These are phyloP conservation scores for Exophiala sideris DNA, from an alignment of 2,329 filamentous ascomycete genomes.

Conservation along the genomic window DNA sequence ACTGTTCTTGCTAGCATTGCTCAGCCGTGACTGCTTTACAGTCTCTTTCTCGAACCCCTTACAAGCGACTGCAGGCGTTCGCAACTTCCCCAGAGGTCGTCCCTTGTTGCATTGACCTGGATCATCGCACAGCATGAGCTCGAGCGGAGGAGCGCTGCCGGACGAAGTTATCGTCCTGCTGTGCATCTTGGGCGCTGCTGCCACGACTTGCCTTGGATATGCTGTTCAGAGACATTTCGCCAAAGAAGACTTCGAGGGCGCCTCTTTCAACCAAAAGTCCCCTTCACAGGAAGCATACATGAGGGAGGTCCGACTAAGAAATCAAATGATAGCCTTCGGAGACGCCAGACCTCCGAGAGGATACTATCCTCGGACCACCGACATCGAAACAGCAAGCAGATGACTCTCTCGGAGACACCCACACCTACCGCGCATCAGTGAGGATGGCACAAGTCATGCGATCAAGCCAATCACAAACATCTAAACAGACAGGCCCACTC, in stretches of 20 bases:
- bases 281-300: conserved; percentile 16
- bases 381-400: background rate
- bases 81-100: too few species aligned
- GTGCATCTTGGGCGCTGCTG: conserved; percentile 17
- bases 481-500: too few species aligned
- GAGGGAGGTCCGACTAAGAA: conserved; percentile 18
- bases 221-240: conserved; percentile 13
- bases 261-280: conserved; percentile 10
- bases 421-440: too few species aligned
- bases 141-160: conserved; percentile 5
- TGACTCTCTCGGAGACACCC: background rate
- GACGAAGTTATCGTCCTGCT: conserved; percentile 15
- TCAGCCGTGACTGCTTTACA: too few species aligned
- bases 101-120: background rate
- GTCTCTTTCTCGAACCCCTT: too few species aligned
- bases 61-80: too few species aligned
- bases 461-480: too few species aligned
- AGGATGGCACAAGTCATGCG: too few species aligned
- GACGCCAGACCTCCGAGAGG: conserved; percentile 7
- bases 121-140: background rate
- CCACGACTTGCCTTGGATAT: conserved; percentile 8
- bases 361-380: background rate
- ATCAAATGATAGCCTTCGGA: conserved; percentile 8
- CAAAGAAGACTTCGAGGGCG: background rate
- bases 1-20: too few species aligned